A percentile compares a stretch with the other conserved stretches of the same genome.
Evolutionary conservation across 2,329 filamentous ascomycete species (phyloP).

Genomic region (Colletotrichum trifolii): DNA sequence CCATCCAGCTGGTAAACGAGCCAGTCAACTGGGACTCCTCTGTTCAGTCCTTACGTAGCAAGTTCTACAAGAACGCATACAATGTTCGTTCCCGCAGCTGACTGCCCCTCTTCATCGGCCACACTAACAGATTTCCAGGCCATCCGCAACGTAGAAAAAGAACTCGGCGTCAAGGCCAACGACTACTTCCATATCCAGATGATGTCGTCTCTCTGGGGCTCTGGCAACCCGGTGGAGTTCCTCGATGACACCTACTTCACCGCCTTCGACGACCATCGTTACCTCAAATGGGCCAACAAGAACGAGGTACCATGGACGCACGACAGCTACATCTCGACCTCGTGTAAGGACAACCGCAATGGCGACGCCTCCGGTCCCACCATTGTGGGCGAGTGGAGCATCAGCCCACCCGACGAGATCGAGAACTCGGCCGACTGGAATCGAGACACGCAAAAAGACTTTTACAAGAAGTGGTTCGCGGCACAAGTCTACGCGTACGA

Average conservation of each 20-base stretch:
- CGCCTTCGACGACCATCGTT: slow-evolving; percentile 69
- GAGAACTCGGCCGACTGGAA: slow-evolving; percentile 58
- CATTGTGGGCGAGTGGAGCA: slow-evolving; percentile 69
- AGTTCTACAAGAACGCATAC: slow-evolving; percentile 60
- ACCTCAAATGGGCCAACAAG: slow-evolving; percentile 62
- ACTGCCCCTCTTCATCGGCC: neutral
- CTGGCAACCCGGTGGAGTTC: slow-evolving; percentile 61
- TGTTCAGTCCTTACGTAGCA: slow-evolving; percentile 47
- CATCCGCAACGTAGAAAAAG: slow-evolving; percentile 61
- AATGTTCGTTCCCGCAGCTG: slow-evolving; percentile 11
- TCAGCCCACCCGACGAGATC: slow-evolving; percentile 61
- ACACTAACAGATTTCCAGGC: slow-evolving; percentile 39
- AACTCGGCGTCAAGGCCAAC: slow-evolving; percentile 52
- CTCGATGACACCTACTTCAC: slow-evolving; percentile 56
- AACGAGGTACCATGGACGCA: slow-evolving; percentile 54
- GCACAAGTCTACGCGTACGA: slow-evolving; percentile 63
- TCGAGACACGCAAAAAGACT: slow-evolving; percentile 53
- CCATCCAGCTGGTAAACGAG: slow-evolving; percentile 70
- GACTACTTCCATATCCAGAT: slow-evolving; percentile 63
- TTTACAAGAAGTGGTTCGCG: slow-evolving; percentile 52
- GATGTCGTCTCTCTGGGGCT: slow-evolving; percentile 64
- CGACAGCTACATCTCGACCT: slow-evolving; percentile 60
- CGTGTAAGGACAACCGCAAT: slow-evolving; percentile 59
- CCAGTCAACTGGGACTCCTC: slow-evolving; percentile 54
- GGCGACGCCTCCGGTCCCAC: slow-evolving; percentile 53